Percentiles rank a stretch among this genome's conserved stretches.
These are phyloP conservation scores for Perkinsus olseni DNA, from an alignment of 169 alveolate species.

Conservation along the genomic window DNA sequence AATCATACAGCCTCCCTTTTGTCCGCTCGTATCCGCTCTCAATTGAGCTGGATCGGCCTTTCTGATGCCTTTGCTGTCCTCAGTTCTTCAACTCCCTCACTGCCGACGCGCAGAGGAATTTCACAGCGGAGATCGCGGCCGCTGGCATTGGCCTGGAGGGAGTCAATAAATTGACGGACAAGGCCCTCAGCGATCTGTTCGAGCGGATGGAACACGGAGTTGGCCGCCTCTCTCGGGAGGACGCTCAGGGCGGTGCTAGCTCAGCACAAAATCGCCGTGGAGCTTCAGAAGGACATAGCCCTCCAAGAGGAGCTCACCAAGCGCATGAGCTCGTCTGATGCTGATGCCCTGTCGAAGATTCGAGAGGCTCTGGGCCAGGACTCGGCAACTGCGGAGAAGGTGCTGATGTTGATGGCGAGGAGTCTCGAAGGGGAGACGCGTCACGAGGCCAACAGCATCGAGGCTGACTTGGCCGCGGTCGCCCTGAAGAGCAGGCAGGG, in stretches of 20 bases:
- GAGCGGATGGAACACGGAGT: background rate
- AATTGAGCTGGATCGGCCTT: too few species aligned
- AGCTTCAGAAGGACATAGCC: background rate
- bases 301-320: background rate
- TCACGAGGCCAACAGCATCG: background rate
- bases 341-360: background rate
- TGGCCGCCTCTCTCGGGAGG: background rate
- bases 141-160: background rate
- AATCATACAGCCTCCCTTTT: too few species aligned
- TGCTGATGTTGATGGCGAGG: background rate
- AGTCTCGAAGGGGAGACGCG: background rate
- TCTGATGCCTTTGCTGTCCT: too few species aligned
- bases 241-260: background rate
- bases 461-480: background rate
- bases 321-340: background rate
- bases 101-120: background rate
- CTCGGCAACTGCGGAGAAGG: background rate
- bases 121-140: background rate
- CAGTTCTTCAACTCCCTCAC: background rate
- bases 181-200: background rate
- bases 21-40: too few species aligned
- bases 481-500: background rate
- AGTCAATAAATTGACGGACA: background rate
- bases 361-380: background rate
- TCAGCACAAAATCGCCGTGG: background rate